Evolutionary conservation across 1,284 basidiomycete genomes (phyloP).

Genomic region (Ganoderma sinense): DNA sequence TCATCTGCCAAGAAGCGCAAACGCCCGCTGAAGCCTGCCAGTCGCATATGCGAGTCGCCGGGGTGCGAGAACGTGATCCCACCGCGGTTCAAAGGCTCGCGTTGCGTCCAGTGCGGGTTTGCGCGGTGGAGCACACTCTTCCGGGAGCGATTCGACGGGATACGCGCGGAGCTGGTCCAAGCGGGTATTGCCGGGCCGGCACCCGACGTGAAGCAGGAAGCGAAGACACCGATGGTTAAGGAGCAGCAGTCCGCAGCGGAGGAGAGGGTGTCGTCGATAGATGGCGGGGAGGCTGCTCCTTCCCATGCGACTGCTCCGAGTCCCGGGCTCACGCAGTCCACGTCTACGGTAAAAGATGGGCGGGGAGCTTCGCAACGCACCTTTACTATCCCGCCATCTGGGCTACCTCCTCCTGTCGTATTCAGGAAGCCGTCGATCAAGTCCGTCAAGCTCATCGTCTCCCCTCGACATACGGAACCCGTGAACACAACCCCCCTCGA

Average conservation of each 20-base stretch:
- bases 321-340: neutral
- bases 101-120: constrained; percentile 25
- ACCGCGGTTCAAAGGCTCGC: constrained; percentile 8
- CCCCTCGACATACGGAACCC: neutral
- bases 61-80: constrained; percentile 16
- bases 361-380: neutral
- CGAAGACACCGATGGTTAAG: neutral
- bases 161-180: constrained; percentile 9
- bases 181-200: neutral
- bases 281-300: neutral
- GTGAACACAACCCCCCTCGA: neutral
- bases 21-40: neutral
- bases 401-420: neutral
- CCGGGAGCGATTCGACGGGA: constrained; percentile 17
- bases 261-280: neutral
- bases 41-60: constrained; percentile 13
- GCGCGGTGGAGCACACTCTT: constrained; percentile 21
- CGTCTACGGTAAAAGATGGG: neutral
- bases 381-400: neutral
- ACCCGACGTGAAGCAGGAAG: neutral
- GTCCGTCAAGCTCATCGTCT: constrained; percentile 3
- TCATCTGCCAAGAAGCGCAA: constrained; percentile 17
- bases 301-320: neutral
- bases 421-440: constrained; percentile 1
- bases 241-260: neutral